Percentiles rank a stretch among this genome's conserved stretches.
These are phyloP conservation scores for Fusarium hostae DNA, from an alignment of 2,329 filamentous ascomycete species.

Conservation along the genomic window DNA sequence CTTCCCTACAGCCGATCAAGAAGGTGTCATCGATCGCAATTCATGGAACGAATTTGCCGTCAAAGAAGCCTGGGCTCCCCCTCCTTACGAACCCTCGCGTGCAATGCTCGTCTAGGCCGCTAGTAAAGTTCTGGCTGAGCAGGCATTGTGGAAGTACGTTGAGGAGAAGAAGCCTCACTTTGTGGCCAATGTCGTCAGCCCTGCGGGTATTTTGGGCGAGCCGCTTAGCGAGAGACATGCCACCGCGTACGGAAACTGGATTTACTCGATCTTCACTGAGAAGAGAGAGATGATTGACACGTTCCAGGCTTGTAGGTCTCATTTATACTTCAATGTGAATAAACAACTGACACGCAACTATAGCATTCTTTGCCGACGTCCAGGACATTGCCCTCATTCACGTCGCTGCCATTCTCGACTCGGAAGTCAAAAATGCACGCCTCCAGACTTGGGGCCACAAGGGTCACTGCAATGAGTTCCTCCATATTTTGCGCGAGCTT, in stretches of 20 bases:
- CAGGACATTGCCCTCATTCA: conserved; percentile 20
- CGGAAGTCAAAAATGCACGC: conserved; percentile 4
- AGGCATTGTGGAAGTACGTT: conserved; percentile 46
- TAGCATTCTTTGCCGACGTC: conserved; percentile 1
- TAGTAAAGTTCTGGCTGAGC: conserved; percentile 48
- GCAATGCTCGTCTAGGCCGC: conserved; percentile 43
- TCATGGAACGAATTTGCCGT: conserved; percentile 18
- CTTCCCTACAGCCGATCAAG: not conserved
- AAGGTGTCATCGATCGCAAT: rapidly evolving
- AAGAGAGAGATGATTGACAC: conserved; percentile 2
- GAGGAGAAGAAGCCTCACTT: conserved; percentile 42
- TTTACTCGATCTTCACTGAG: not conserved
- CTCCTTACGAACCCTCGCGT: conserved; percentile 36
- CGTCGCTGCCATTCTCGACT: conserved; percentile 9
- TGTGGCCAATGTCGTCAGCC: conserved; percentile 38
- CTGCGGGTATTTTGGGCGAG: conserved; percentile 21
- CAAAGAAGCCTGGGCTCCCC: conserved; percentile 46
- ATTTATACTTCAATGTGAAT: too few relatives aligned
- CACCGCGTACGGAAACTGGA: not conserved
- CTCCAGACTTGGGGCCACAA: conserved; percentile 13
- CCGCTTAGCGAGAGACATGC: conserved; percentile 35
- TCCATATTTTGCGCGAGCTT: conserved; percentile 8
- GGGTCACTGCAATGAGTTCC: conserved; percentile 20
- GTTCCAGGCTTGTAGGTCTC: not conserved
- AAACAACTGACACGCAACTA: rapidly evolving